Base-by-base conservation (phyloP, 129 eudicot genomes). In the Escallonia rubra region DNA sequence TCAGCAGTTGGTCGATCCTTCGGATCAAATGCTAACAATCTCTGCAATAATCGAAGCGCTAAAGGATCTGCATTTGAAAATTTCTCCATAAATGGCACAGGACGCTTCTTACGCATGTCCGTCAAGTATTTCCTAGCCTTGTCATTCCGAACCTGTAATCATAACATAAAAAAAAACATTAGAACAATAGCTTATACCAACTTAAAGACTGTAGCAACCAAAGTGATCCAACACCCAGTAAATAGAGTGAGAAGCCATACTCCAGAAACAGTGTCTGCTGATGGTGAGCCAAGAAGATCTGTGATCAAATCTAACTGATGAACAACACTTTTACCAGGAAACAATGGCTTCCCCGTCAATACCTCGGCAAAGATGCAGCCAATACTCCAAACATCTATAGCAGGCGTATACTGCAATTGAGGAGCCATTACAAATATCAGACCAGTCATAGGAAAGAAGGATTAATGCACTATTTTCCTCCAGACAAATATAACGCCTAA, bases 321-420 rank as follows among this genome's bases (percentile, higher is more conserved):
- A 75, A 93, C 96, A 11, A 93, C 95, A 76, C 99, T 93, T 79
- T 93, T 93, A 69, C 99, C 99, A 2, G 96, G 99, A 75, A 93
- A 93, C 65, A 93, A 78, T 61, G 99, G 96, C 72, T 82, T 89
- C 52, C 99, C 99, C 1, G 85, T 90, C 78, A 93, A 73, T 57
- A 93, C 90, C 75, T 93, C 99, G 0, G 92, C 99, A 77, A 89
- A 93, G 40, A 93, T 89, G 80, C 99, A 93, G 51, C 99, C 99
- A 8, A 89, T 85, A 80, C 99, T 89, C 99, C 99, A 93, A 74
- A 86, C 85, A 73, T 93, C 99, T 52, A 93, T 93, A 56, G 99
- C 99, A 64, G 96, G 96, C 13, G 99, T 93, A 73, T 93, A 93
- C 99, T 93, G 95, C 86, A 86, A 72, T 64, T 55, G 7, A 68